These are phyloP conservation scores for Morella rubra DNA, from an alignment of 306 rosid species.

Conservation along the genomic window DNA sequence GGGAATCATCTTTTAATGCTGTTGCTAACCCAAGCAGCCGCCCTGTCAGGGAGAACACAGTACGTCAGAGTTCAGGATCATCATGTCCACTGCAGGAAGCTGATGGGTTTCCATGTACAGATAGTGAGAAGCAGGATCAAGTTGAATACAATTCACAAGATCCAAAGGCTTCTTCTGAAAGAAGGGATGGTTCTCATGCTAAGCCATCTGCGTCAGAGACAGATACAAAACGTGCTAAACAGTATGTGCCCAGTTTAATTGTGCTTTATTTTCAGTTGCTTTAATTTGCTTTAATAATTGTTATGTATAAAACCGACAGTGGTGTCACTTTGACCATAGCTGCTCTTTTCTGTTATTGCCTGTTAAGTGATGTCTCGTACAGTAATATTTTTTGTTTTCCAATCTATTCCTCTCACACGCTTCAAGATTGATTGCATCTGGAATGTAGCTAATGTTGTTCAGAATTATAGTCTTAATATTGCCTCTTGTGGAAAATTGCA, in stretches of 20 bases:
- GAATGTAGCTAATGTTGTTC: neutral
- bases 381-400: no score
- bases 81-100: conserved; percentile 60
- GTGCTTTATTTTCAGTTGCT: conserved; percentile 22
- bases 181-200: conserved; percentile 61
- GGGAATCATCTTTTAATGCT: conserved; percentile 68
- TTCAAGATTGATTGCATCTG: neutral
- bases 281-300: neutral
- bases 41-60: conserved; percentile 55
- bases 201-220: conserved; percentile 70
- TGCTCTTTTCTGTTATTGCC: conserved; percentile 8
- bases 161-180: conserved; percentile 54
- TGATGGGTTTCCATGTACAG: conserved; percentile 55
- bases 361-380: neutral
- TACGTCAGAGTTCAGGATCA: conserved; percentile 62
- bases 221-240: conserved; percentile 96
- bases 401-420: neutral
- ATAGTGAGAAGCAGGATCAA: conserved; percentile 54
- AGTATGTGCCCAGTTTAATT: conserved; percentile 50
- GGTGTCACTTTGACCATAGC: conserved; percentile 26
- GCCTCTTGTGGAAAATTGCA: neutral
- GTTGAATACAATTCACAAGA: conserved; percentile 65
- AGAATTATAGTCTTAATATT: neutral
- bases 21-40: conserved; percentile 42
- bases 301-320: conserved; percentile 4